Evolutionary conservation across 371 early-diverging fungal species (phyloP).

Genomic region (Conidiobolus incongruus): DNA sequence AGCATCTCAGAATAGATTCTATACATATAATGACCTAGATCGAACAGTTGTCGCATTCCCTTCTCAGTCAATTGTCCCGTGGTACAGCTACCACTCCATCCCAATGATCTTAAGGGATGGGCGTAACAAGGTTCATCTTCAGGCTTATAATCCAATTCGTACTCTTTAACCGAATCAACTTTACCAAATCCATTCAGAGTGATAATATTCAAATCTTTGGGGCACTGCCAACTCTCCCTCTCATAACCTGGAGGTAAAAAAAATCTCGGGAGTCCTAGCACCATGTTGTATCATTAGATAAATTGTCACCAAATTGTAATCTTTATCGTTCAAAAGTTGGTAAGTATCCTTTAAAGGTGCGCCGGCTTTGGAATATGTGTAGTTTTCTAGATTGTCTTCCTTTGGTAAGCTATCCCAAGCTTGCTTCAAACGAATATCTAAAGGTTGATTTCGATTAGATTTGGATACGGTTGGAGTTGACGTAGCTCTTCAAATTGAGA

Average conservation of each 20-base stretch:
- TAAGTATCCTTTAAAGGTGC: not conserved
- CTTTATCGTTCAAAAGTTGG: not conserved
- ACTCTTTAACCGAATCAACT: slow-evolving; percentile 4
- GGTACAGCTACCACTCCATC: not conserved
- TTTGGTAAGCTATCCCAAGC: not conserved
- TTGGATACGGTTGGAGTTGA: no score
- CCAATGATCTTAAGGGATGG: not conserved
- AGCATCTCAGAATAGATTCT: not conserved
- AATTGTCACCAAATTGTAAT: not conserved
- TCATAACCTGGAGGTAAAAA: not conserved
- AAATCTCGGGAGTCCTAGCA: slow-evolving; percentile 4
- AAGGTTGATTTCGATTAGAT: no score
- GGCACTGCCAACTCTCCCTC: not conserved
- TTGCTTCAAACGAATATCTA: no score
- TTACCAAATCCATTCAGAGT: not conserved
- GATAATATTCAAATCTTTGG: not conserved
- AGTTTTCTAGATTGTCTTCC: not conserved
- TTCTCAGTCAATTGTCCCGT: not conserved
- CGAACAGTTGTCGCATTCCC: not conserved
- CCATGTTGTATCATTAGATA: slow-evolving; percentile 6
- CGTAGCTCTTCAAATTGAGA: no score
- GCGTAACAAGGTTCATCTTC: not conserved
- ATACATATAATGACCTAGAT: not conserved
- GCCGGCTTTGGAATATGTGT: slow-evolving; percentile 1
- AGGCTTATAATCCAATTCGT: not conserved